Conservation (phyloP, 352 stramenopile species). For the Pilasporangium apinafurcum region DNA sequence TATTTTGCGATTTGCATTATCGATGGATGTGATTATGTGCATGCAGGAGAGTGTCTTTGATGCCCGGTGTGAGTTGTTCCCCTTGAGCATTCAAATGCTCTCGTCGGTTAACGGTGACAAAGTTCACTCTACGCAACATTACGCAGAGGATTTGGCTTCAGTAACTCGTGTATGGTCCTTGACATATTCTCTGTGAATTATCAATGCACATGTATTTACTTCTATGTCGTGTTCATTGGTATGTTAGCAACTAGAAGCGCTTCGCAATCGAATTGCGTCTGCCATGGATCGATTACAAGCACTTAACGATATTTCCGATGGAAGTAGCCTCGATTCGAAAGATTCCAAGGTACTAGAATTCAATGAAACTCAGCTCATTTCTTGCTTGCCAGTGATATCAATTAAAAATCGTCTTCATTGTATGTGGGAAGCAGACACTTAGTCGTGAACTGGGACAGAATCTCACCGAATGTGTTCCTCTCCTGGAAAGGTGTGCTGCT, state of each 20-base stretch:
- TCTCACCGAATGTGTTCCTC: slow-evolving; percentile 14
- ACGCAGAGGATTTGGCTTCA: slow-evolving; percentile 5
- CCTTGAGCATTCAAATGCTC: slow-evolving; percentile 11
- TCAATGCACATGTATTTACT: background rate
- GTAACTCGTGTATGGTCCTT: background rate
- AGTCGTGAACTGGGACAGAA: slow-evolving; percentile 18
- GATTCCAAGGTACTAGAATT: slow-evolving; percentile 17
- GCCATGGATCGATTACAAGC: slow-evolving; percentile 4
- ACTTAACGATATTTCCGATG: background rate
- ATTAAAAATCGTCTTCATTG: background rate
- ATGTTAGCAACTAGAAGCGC: slow-evolving; percentile 8
- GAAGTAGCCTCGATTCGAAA: background rate
- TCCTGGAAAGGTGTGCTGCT: slow-evolving; percentile 17
- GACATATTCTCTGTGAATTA: background rate
- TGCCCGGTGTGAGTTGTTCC: slow-evolving; percentile 14
- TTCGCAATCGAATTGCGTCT: slow-evolving; percentile 9
- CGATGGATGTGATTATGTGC: background rate
- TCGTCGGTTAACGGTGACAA: background rate
- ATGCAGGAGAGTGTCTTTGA: slow-evolving; percentile 13
- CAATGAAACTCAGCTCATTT: too few relatives aligned
- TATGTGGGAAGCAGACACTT: too few relatives aligned
- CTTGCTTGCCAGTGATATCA: background rate
- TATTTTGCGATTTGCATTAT: background rate
- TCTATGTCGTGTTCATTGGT: background rate
- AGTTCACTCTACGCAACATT: background rate